Conservation (phyloP, 495 filamentous ascomycete genomes). For the Zalerion maritima region DNA sequence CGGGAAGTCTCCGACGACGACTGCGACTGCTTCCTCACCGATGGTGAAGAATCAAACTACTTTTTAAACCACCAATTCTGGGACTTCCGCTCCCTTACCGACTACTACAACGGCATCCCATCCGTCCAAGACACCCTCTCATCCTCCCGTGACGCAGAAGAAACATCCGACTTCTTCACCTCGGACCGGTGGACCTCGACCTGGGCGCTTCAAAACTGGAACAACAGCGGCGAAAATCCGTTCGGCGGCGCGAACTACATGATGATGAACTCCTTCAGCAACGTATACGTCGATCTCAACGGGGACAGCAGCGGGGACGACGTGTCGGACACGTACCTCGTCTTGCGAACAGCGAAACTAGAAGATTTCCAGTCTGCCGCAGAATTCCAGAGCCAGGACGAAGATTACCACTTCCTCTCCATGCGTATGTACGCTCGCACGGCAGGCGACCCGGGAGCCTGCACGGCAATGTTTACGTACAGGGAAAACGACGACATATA, state of each 20-base stretch:
- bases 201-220: slow-evolving; percentile 49
- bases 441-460: slow-evolving; percentile 40
- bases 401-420: slow-evolving; percentile 43
- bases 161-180: slow-evolving; percentile 27
- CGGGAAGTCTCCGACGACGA: slow-evolving; percentile 14
- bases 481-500: slow-evolving; percentile 11
- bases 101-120: slow-evolving; percentile 24
- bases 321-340: slow-evolving; percentile 37
- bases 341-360: slow-evolving; percentile 45
- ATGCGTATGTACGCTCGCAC: slow-evolving; percentile 46
- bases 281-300: slow-evolving; percentile 45
- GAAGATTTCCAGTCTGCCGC: slow-evolving; percentile 43
- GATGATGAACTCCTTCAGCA: slow-evolving; percentile 50
- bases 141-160: slow-evolving; percentile 15
- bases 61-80: slow-evolving; percentile 52
- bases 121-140: slow-evolving; percentile 15
- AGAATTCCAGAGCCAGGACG: slow-evolving; percentile 45
- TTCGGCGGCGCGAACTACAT: slow-evolving; percentile 26
- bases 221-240: slow-evolving; percentile 24
- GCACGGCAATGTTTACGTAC: slow-evolving; percentile 61
- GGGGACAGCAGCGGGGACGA: slow-evolving; percentile 15
- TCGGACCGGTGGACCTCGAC: slow-evolving; percentile 26
- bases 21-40: slow-evolving; percentile 35
- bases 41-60: slow-evolving; percentile 32
- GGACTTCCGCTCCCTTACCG: slow-evolving; percentile 45